Evolutionary conservation across 1,139 yeast genomes (phyloP).

Genomic region (Kodamaea ohmeri): DNA sequence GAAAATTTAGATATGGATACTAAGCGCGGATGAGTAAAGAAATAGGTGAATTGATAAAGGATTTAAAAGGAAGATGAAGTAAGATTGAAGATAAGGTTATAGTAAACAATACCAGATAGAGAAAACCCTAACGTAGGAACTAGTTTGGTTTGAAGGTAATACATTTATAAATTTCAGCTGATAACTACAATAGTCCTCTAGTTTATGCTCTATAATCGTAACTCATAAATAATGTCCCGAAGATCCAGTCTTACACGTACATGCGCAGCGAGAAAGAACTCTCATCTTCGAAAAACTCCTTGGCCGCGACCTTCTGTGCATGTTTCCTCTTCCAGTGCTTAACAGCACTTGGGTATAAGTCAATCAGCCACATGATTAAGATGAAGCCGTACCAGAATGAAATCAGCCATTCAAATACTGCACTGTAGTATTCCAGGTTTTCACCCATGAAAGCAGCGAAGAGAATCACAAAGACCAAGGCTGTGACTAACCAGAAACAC

Average conservation of each 20-base stretch:
- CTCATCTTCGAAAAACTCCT: not conserved
- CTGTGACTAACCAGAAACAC: constrained; percentile 63
- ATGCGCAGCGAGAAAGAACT: not conserved
- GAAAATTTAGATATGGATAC: not conserved
- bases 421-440: constrained; percentile 45
- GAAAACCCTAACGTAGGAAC: too few relatives aligned
- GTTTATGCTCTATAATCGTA: not conserved
- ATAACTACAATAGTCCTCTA: too few relatives aligned
- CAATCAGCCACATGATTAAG: constrained; percentile 63
- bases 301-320: not conserved
- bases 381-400: constrained; percentile 81
- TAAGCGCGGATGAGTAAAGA: not conserved
- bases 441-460: constrained; percentile 53
- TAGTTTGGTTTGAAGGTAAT: too few relatives aligned
- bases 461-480: constrained; percentile 65
- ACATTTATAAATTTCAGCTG: too few relatives aligned
- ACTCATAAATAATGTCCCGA: not conserved
- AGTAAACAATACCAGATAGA: too few relatives aligned
- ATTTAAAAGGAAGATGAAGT: too few relatives aligned
- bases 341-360: constrained; percentile 63
- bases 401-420: constrained; percentile 77
- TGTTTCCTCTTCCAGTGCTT: constrained; percentile 5
- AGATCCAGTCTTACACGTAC: not conserved
- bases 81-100: too few relatives aligned
- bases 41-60: too few relatives aligned